phyloP scores from a whole-genome alignment of 331 rosid species.

The Rosa hybrid region DNA sequence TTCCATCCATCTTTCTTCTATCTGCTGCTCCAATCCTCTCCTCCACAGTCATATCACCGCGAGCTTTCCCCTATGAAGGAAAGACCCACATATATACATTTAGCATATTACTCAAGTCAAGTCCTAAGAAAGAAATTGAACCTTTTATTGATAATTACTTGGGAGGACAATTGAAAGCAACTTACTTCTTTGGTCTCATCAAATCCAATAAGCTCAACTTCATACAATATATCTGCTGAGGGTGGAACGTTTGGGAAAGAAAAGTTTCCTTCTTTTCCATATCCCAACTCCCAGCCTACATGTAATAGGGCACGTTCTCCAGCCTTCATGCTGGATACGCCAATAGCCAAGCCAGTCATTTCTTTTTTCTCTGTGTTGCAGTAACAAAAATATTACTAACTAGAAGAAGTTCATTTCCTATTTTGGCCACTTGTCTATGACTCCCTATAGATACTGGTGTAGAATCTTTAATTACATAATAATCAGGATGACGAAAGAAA shows the following conservation, averaged over 20 bases:
- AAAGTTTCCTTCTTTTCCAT: conserved; percentile 77
- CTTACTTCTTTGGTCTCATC: conserved; percentile 88
- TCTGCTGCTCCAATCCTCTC: conserved; percentile 92
- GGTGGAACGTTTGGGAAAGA: conserved; percentile 97
- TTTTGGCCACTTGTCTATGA: background rate
- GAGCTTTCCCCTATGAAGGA: conserved; percentile 73
- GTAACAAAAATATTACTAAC: conserved; percentile 14
- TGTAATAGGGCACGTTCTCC: conserved; percentile 80
- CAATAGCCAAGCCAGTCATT: conserved; percentile 87
- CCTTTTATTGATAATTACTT: background rate
- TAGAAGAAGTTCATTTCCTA: background rate
- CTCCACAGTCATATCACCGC: conserved; percentile 94
- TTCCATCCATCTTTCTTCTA: conserved; percentile 91
- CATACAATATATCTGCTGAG: conserved; percentile 83
- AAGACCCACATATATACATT: conserved; percentile 3
- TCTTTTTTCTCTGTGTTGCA: conserved; percentile 86
- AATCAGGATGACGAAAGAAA: background rate
- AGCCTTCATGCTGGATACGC: conserved; percentile 82
- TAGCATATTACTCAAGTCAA: conserved; percentile 33
- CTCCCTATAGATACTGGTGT: background rate
- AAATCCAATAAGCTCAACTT: conserved; percentile 91
- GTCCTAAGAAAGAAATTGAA: conserved; percentile 1
- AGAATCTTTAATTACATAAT: background rate
- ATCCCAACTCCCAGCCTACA: conserved; percentile 93
- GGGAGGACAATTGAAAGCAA: conserved; percentile 10